A percentile compares a stretch with the other conserved stretches of the same genome.
phyloP scores from a whole-genome alignment of 371 early-diverging fungal genomes.

The Lichtheimia ramosa region DNA sequence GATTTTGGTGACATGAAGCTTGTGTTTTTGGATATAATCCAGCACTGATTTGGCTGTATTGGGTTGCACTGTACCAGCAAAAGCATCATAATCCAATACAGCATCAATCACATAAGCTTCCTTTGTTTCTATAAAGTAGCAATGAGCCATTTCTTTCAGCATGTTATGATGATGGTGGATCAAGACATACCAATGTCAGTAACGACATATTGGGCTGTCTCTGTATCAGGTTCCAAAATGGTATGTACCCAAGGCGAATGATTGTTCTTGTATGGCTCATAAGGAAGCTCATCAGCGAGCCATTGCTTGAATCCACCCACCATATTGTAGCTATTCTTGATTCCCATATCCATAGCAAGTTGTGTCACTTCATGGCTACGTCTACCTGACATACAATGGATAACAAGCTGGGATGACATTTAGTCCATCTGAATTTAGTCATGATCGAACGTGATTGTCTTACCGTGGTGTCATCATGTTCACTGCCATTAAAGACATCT shows the following conservation, averaged over 20 bases:
- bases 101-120: constrained; percentile 48
- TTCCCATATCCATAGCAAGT: constrained; percentile 29
- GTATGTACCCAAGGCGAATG: constrained; percentile 52
- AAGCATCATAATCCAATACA: constrained; percentile 45
- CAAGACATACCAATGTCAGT: constrained; percentile 36
- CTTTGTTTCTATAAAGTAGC: constrained; percentile 31
- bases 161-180: background rate
- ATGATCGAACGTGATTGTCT: background rate
- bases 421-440: background rate
- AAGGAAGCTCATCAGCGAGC: constrained; percentile 29
- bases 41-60: constrained; percentile 27
- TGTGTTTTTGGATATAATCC: constrained; percentile 27
- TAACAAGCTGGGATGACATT: constrained; percentile 21
- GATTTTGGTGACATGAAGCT: constrained; percentile 41
- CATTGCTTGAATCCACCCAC: constrained; percentile 39
- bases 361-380: constrained; percentile 33
- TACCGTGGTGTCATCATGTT: constrained; percentile 10
- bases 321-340: constrained; percentile 29
- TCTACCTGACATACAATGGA: constrained; percentile 47
- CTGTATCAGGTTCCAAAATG: constrained; percentile 40
- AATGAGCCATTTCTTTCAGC: constrained; percentile 93
- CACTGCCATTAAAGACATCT: constrained; percentile 17
- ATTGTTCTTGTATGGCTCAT: constrained; percentile 36
- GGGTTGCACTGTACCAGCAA: constrained; percentile 26
- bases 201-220: constrained; percentile 46